Base-by-base conservation (phyloP, 495 filamentous ascomycete genomes). In the Xylaria longipes region DNA sequence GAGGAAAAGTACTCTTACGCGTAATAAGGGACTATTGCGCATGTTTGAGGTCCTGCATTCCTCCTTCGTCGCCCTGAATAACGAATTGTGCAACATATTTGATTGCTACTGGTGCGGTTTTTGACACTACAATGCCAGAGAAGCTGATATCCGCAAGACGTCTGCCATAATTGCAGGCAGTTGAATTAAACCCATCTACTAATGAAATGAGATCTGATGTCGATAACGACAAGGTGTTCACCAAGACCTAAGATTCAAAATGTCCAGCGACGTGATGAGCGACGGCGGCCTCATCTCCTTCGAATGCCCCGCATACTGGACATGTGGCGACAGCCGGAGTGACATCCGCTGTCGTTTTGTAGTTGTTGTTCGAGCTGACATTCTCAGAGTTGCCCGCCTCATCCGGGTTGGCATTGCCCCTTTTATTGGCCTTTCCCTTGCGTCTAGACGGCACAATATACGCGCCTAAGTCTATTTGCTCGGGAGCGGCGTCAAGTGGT, bases 261-360 rank as follows among this genome's bases (percentile, higher is more conserved):
- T 91, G 89, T 20, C 70, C 71, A 43, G 86, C 84, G 43, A 91
- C 87, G 73, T 91, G 89, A 71, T 89, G 83, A 17, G 83, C 81
- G 54, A 91, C 85, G 11, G 89, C 89, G 2, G 76, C 78, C 64
- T 85, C 88, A 72, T 91, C 89, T 27, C 89, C 89, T 73, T 86
- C 82, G 76, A 91, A 91, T 11, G 75, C 76, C 15, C 80, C 84
- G 76, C 89, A 91, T 0, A 91, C 87, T 0, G 89, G 89, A 75
- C 89, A 91, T 6, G 74, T 83, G 8, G 77, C 77, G 5, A 77
- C 79, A 63, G 73, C 56, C 54, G 68, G 70, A 27, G 61, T 48
- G 62, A 75, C 68, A 64, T 75, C 72, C 5, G 41, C 46, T 2
- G 35, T 56, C 29, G 69, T 22, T 72, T 67, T 45, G 20, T 43